Base-by-base conservation (phyloP, 1,284 basidiomycete species). In the Fomitopsis schrenkii region DNA sequence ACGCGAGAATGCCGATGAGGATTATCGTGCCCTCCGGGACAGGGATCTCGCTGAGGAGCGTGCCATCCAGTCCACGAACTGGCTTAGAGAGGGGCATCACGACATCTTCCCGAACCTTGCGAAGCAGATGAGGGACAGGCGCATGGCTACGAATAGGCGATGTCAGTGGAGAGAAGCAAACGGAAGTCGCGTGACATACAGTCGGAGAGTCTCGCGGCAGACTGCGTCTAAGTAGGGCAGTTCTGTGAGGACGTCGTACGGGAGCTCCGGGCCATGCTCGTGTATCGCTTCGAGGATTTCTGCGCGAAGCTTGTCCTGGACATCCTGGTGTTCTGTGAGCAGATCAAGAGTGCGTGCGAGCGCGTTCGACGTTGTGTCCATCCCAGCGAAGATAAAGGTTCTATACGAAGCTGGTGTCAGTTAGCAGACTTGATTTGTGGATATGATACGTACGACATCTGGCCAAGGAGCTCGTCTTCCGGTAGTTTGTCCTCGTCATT, bases 11-110 rank as follows among this genome's bases (percentile, higher is more conserved):
- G 1, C 82, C 76, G 1, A 79, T 70, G 8, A 67, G 66, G 10
- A 87, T 60, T 0, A 64, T 58, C 0, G 78, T 79, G 6, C 80
- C 83, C 65, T 83, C 83, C 10, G 76, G 71, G 33, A 87, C 70
- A 0, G 72, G 60, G 28, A 87, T 69, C 33, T 73, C 72, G 38
- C 75, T 69, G 3, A 80, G 71, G 0, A 67, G 61, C 45, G 74
- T 62, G 0, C 82, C 83, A 2, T 75, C 67, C 4, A 64, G 57
- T 0, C 78, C 79, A 14, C 65, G 68, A 36, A 84, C 64, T 1
- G 82, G 83, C 8, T 68, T 62, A 30, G 72, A 75, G 41, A 86
- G 74, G 0, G 83, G 84, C 19, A 87, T 75, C 2, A 83, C 66
- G 54, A 85, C 82, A 63, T 86, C 82, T 73, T 84, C 30, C 14